Evolutionary conservation across 176 grass and related monocot species (phyloP), one percentile per base, ranked within the genome.

Genomic region (Juncus inflexus): DNA sequence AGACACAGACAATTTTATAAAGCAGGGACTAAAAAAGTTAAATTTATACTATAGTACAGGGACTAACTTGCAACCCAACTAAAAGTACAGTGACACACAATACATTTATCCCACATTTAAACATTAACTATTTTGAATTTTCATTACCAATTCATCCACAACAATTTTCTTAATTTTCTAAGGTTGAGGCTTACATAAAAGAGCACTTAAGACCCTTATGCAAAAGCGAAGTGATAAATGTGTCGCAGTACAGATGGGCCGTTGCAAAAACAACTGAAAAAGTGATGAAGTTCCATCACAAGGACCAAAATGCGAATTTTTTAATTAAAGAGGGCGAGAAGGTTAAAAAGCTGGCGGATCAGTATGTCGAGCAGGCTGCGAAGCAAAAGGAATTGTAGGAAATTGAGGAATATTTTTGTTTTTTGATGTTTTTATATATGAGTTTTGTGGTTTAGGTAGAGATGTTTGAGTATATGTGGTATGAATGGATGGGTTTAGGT

Each of bases 271-370:
- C 94, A n/a, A 83, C 83, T 0, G 94, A 92, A 3, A 92, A 99
- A 53, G 88, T 99, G 35, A 89, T 86, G 94, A 79, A 41, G 65
- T 85, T 77, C 76, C 94, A 99, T 55, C 68, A 14, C 3, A 77
- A 89, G 5, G 83, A 83, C 3, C 77, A 92, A 67, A 92, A 78
- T 54, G 94, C 94, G 1, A 92, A 76, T 78, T 99, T 99, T 55
- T 61, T 99, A 37, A 86, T 99, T 69, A 92, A 92, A 71, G 88
- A 89, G 52, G 82, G 94, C 5, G 94, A 99, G n/a, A 99, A 92
- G 77, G 94, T 99, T 55, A 99, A 86, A 72, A 92, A 75, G 47
- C 85, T 99, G 3, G 85, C 88, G 0, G 79, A 89, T 14, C 94
- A 99, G 80, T 92, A 99, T 71, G 79, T 79, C 37, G 94, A 92